phyloP scores from a whole-genome alignment of 306 rosid genomes.

The Canavalia ensiformis region DNA sequence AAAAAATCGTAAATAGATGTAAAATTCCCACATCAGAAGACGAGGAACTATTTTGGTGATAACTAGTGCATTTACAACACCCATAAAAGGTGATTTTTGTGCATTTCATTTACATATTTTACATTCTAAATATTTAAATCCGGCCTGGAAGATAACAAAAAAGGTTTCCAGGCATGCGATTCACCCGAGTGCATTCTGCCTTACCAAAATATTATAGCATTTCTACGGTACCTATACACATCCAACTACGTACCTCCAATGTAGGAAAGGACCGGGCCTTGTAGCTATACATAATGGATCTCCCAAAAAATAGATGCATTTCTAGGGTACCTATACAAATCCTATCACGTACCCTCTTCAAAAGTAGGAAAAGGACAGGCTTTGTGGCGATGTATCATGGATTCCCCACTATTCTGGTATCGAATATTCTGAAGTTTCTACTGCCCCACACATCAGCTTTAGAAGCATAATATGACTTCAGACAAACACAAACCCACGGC shows the following conservation, averaged over 20 bases:
- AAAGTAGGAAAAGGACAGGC: not conserved
- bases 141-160: not conserved
- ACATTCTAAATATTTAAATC: not conserved
- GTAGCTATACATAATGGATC: not conserved
- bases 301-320: not conserved
- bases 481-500: conserved; percentile 74
- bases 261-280: not conserved
- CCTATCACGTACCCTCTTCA: not conserved
- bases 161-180: not conserved
- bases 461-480: conserved; percentile 54
- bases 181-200: not conserved
- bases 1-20: no score
- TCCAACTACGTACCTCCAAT: not conserved
- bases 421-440: conserved; percentile 55
- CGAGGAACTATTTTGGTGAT: no score
- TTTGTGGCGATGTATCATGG: not conserved
- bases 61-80: no score
- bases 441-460: conserved; percentile 51
- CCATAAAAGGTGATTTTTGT: not conserved
- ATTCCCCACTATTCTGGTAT: conserved; percentile 54
- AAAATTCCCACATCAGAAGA: no score
- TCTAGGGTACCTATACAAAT: not conserved
- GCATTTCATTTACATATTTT: not conserved
- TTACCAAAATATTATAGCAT: not conserved
- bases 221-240: not conserved